phyloP scores from a whole-genome alignment of 129 eudicot species.

The Flaveria trinervia region DNA sequence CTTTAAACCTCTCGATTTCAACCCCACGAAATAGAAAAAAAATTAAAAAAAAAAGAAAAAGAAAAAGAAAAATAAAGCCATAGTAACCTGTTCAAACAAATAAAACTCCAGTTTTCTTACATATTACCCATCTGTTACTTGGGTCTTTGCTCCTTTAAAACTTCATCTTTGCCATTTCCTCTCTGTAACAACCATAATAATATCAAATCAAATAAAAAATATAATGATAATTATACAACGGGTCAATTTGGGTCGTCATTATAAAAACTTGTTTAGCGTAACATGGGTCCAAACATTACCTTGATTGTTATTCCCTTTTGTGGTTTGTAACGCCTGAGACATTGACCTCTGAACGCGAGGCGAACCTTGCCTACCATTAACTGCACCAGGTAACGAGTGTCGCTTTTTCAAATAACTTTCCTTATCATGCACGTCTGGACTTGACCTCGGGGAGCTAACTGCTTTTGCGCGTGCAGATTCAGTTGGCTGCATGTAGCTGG shows the following conservation, averaged over 20 bases:
- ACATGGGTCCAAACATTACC: slow-evolving; percentile 45
- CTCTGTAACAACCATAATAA: slow-evolving; percentile 42
- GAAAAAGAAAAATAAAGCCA: not conserved
- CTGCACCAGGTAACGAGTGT: slow-evolving; percentile 71
- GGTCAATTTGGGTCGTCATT: too few species aligned
- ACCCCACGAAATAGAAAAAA: not conserved
- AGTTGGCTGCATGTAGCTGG: slow-evolving; percentile 97
- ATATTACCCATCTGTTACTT: slow-evolving; percentile 11
- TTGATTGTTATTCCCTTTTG: slow-evolving; percentile 63
- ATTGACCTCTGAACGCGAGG: slow-evolving; percentile 72
- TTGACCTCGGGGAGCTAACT: slow-evolving; percentile 73
- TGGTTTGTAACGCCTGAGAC: slow-evolving; percentile 62
- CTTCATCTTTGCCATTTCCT: slow-evolving; percentile 63
- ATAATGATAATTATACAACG: not conserved
- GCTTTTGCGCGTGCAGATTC: slow-evolving; percentile 91
- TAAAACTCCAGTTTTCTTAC: slow-evolving; percentile 28
- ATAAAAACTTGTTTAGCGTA: not conserved
- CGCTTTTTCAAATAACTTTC: slow-evolving; percentile 64
- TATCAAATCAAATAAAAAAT: slow-evolving; percentile 1
- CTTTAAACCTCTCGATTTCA: slow-evolving; percentile 8
- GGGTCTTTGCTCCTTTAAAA: slow-evolving; percentile 8
- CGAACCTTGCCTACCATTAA: slow-evolving; percentile 69
- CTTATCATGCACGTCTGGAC: slow-evolving; percentile 89
- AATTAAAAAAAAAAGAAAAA: not conserved
- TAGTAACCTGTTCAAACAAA: slow-evolving; percentile 24